These are phyloP conservation scores for Wakefieldia striispora DNA, from an alignment of 768 basidiomycete species.

Conservation along the genomic window DNA sequence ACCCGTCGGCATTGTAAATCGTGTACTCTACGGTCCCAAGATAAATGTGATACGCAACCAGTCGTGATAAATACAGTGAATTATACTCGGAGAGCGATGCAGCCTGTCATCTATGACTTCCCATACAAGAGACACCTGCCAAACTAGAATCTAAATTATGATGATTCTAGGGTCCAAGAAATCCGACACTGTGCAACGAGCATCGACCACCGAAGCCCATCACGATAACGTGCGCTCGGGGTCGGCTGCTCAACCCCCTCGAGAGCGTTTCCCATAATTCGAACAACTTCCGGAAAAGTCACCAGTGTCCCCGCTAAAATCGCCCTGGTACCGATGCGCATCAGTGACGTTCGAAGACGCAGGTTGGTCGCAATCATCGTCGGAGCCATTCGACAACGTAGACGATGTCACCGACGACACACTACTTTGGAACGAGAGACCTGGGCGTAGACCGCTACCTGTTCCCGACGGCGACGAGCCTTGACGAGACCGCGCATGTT, in stretches of 20 bases:
- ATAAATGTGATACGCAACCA: constrained; percentile 14
- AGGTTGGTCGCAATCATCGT: constrained; percentile 36
- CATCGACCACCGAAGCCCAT: background rate
- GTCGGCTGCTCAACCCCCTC: background rate
- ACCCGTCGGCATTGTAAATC: constrained; percentile 78
- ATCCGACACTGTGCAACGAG: background rate
- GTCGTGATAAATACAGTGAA: constrained; percentile 18
- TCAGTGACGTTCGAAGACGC: constrained; percentile 30
- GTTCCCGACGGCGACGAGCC: constrained; percentile 5
- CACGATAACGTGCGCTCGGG: background rate
- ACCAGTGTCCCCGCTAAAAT: constrained; percentile 13
- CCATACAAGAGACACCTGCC: background rate
- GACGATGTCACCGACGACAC: constrained; percentile 37
- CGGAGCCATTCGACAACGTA: constrained; percentile 29
- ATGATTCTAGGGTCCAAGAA: constrained; percentile 14
- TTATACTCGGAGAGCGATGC: constrained; percentile 3
- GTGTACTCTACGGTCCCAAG: constrained; percentile 53
- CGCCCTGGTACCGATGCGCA: constrained; percentile 31
- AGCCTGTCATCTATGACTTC: constrained; percentile 4
- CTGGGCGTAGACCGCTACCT: constrained; percentile 23
- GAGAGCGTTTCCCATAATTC: constrained; percentile 1
- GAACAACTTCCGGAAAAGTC: constrained; percentile 15
- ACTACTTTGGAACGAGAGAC: constrained; percentile 35
- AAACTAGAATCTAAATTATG: constrained; percentile 9
- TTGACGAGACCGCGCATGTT: constrained; percentile 27